These are phyloP conservation scores for Stramenopiles sp. DNA, from an alignment of 352 stramenopile genomes.

Conservation along the genomic window DNA sequence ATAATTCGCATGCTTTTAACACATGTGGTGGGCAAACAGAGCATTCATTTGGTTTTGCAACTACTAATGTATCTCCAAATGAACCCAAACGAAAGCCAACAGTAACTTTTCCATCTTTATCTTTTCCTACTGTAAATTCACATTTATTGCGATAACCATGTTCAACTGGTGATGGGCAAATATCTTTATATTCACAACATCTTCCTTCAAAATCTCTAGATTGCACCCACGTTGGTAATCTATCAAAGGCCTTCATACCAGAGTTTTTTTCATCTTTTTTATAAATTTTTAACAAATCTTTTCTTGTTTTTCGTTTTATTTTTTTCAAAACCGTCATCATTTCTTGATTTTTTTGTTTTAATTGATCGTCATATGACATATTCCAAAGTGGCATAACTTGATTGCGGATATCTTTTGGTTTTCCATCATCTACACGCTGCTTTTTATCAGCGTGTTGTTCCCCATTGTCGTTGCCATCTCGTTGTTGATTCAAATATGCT, in stretches of 20 bases:
- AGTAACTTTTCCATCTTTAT: constrained; percentile 25
- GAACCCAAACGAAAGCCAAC: constrained; percentile 15
- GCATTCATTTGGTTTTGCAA: no score
- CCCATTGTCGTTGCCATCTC: no score
- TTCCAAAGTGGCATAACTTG: constrained; percentile 53
- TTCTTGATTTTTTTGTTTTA: constrained; percentile 52
- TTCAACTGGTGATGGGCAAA: constrained; percentile 48
- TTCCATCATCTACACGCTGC: no score
- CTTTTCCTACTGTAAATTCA: constrained; percentile 80
- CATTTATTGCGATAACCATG: constrained; percentile 89
- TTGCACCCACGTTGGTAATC: no score
- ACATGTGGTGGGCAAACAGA: no score
- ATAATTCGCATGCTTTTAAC: constrained; percentile 11
- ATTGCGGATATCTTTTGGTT: constrained; percentile 32
- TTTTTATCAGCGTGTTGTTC: no score
- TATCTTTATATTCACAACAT: constrained; percentile 59
- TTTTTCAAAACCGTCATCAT: constrained; percentile 67
- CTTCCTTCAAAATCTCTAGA: no score
- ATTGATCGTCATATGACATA: constrained; percentile 48
- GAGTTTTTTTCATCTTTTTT: no score
- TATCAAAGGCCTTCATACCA: no score
- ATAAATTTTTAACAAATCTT: constrained; percentile 59
- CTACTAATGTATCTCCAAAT: constrained; percentile 14
- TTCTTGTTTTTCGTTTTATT: constrained; percentile 49
- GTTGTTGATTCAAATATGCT: no score